A percentile compares a stretch with the other conserved stretches of the same genome.
Evolutionary conservation across 108 stramenopile species (phyloP).

Genomic region (Cyclotella sp.): DNA sequence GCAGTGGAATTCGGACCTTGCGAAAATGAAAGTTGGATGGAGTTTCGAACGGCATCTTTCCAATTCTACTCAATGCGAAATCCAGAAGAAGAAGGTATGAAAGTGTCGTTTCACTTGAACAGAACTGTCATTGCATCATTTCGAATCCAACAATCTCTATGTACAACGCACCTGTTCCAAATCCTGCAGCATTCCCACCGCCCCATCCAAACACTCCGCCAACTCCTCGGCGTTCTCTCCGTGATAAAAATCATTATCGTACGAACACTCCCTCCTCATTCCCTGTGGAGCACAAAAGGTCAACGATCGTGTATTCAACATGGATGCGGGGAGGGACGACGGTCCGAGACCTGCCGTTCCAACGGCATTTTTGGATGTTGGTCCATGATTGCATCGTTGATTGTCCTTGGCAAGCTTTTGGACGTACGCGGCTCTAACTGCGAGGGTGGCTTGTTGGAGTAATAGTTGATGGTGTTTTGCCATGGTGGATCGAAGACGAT

Average conservation of each 20-base stretch:
- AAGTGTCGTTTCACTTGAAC: not conserved
- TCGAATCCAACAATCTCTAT: slow-evolving; percentile 2
- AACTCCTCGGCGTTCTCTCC: slow-evolving; percentile 81
- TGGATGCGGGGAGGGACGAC: slow-evolving; percentile 16
- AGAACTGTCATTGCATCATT: not conserved
- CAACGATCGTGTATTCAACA: slow-evolving; percentile 29
- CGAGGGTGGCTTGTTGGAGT: slow-evolving; percentile 78
- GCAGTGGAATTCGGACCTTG: not conserved
- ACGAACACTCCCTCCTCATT: slow-evolving; percentile 25
- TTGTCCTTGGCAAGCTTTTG: slow-evolving; percentile 44
- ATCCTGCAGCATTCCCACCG: slow-evolving; percentile 90
- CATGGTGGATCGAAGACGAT: slow-evolving; percentile 60
- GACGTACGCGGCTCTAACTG: slow-evolving; percentile 74
- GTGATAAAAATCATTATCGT: slow-evolving; percentile 41
- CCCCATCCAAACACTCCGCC: slow-evolving; percentile 78
- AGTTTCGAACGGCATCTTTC: slow-evolving; percentile 84
- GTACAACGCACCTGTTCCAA: slow-evolving; percentile 66
- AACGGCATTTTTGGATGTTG: not conserved
- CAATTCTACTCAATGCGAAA: slow-evolving; percentile 54
- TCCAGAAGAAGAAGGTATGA: not conserved
- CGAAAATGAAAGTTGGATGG: slow-evolving; percentile 58
- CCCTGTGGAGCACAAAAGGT: slow-evolving; percentile 21
- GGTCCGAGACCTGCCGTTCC: not conserved
- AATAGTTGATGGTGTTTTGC: slow-evolving; percentile 79
- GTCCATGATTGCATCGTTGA: not conserved